phyloP scores from a whole-genome alignment of 371 early-diverging fungal genomes.

The Mortierella sp. region DNA sequence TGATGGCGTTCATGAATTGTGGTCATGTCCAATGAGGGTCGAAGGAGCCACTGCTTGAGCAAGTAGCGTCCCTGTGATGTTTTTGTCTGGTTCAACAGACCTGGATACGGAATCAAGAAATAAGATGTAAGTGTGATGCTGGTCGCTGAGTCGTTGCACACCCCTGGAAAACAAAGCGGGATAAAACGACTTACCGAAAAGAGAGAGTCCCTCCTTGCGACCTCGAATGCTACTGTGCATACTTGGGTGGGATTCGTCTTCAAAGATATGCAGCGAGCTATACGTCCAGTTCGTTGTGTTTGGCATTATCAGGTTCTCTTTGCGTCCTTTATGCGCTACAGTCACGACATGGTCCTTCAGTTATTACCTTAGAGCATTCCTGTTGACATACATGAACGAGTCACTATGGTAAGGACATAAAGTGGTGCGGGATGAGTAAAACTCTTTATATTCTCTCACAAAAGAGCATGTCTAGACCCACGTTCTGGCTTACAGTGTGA shows the following conservation, averaged over 20 bases:
- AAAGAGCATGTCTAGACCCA: neutral
- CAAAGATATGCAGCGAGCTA: conserved; percentile 80
- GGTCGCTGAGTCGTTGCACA: neutral
- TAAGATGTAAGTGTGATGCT: no score
- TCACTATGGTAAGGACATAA: conserved; percentile 27
- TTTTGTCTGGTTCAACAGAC: conserved; percentile 71
- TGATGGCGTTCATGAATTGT: conserved; percentile 67
- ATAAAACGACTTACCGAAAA: conserved; percentile 67
- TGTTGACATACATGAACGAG: conserved; percentile 67
- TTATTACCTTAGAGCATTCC: conserved; percentile 66
- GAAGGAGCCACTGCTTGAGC: conserved; percentile 75
- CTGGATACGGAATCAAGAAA: conserved; percentile 46
- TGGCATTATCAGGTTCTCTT: neutral
- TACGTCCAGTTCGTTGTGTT: neutral
- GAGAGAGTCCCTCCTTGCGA: conserved; percentile 75
- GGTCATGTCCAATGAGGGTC: conserved; percentile 66
- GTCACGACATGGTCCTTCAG: neutral
- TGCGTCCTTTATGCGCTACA: neutral
- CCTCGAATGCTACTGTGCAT: conserved; percentile 65
- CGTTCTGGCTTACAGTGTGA: conserved; percentile 44
- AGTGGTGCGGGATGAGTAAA: neutral
- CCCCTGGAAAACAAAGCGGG: neutral
- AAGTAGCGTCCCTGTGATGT: conserved; percentile 71
- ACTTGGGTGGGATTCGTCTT: conserved; percentile 76
- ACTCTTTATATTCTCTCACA: neutral